A percentile compares a stretch with the other conserved stretches of the same genome.
Evolutionary conservation across 1,284 basidiomycete genomes (phyloP).

Genomic region (Melampsora larici-populina): DNA sequence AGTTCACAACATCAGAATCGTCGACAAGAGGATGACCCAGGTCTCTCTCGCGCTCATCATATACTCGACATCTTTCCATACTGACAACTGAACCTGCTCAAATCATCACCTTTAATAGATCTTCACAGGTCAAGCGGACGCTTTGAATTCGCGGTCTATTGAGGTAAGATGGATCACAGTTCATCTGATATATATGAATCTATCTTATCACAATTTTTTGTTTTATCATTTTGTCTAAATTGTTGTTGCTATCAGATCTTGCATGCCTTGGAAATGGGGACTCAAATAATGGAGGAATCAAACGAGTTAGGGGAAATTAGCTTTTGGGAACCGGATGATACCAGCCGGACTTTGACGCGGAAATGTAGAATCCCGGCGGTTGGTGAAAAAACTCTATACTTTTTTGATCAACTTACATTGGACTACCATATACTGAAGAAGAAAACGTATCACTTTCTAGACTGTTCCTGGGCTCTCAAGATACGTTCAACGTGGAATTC

Average conservation of each 20-base stretch:
- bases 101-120: not conserved
- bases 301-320: conserved; percentile 34
- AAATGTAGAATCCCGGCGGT: conserved; percentile 36
- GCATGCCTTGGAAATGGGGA: conserved; percentile 34
- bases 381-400: not conserved
- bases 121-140: conserved; percentile 44
- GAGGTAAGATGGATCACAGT: conserved; percentile 4
- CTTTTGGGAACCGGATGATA: conserved; percentile 36
- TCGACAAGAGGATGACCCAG: conserved; percentile 2
- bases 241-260: conserved; percentile 10
- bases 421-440: not conserved
- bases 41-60: not conserved
- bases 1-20: conserved; percentile 5
- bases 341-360: conserved; percentile 12
- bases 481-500: not conserved
- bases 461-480: not conserved
- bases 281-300: conserved; percentile 24
- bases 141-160: conserved; percentile 36
- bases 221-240: not conserved
- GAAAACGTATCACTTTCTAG: not conserved
- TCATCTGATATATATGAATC: too few relatives aligned
- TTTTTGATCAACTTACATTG: not conserved
- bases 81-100: not conserved
- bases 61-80: not conserved
- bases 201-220: not conserved